phyloP scores from a whole-genome alignment of 1,139 yeast species.

The Geotrichum europaeum region DNA sequence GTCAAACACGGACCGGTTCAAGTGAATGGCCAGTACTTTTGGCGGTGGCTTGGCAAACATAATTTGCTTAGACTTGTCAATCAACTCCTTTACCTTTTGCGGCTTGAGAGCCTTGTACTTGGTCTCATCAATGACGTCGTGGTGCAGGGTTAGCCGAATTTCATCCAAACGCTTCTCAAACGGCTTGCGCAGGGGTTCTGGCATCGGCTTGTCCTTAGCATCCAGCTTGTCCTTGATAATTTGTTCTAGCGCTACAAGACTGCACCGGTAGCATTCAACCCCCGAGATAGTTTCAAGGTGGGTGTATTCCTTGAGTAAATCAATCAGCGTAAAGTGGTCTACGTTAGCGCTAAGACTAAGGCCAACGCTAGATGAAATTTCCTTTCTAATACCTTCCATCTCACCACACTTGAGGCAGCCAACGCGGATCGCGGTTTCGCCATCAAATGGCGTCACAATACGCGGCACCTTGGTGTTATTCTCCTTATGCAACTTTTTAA shows the following conservation, averaged over 20 bases:
- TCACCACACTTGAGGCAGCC: conserved; percentile 90
- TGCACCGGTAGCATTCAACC: conserved; percentile 90
- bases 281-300: conserved; percentile 83
- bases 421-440: conserved; percentile 75
- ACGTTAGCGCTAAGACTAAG: conserved; percentile 45
- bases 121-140: conserved; percentile 72
- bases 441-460: conserved; percentile 83
- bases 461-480: conserved; percentile 21
- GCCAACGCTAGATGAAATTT: conserved; percentile 75
- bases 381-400: conserved; percentile 81
- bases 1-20: conserved; percentile 88
- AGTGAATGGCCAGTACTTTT: conserved; percentile 74
- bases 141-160: conserved; percentile 52
- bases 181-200: conserved; percentile 31
- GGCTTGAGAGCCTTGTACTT: conserved; percentile 68
- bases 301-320: conserved; percentile 64
- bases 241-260: conserved; percentile 52
- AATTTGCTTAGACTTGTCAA: conserved; percentile 78
- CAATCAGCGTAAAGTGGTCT: conserved; percentile 44
- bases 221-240: conserved; percentile 8
- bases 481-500: conserved; percentile 12
- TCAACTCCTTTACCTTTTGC: conserved; percentile 66
- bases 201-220: conserved; percentile 10
- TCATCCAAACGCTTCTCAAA: conserved; percentile 49
- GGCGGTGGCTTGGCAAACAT: conserved; percentile 71